phyloP scores from a whole-genome alignment of 164 flowering plant species.

The Vitis rupestris region DNA sequence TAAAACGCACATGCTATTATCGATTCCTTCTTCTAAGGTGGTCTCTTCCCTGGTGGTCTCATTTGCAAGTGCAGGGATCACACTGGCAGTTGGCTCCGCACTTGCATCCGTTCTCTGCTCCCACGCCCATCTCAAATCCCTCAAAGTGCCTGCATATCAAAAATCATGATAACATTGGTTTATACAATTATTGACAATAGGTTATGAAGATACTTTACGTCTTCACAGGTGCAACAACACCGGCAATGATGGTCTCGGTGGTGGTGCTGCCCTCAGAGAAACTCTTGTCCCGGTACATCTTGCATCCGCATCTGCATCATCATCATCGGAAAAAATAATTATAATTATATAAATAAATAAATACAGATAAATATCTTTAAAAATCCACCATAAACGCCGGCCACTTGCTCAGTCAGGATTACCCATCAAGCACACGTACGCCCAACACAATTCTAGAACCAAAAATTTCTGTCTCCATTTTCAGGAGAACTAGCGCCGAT shows the following conservation, averaged over 20 bases:
- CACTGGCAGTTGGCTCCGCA: slow-evolving; percentile 55
- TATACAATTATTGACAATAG: too few relatives aligned
- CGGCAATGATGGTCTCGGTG: slow-evolving; percentile 31
- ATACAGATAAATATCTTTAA: not conserved
- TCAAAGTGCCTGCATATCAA: slow-evolving; percentile 30
- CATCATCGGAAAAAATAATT: not conserved
- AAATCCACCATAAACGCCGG: not conserved
- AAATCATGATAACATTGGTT: too few relatives aligned
- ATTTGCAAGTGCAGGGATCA: slow-evolving; percentile 55
- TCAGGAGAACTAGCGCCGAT: too few relatives aligned
- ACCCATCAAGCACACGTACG: not conserved
- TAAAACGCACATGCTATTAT: too few relatives aligned
- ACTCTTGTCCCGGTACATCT: slow-evolving; percentile 46
- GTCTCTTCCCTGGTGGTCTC: slow-evolving; percentile 4
- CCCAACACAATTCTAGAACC: not conserved
- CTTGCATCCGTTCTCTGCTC: slow-evolving; percentile 48
- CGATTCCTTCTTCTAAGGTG: too few relatives aligned
- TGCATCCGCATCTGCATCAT: slow-evolving; percentile 37
- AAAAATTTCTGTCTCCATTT: not conserved
- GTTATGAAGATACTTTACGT: slow-evolving; percentile 15
- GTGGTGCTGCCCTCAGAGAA: slow-evolving; percentile 28
- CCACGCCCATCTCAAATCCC: slow-evolving; percentile 40
- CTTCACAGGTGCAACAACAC: slow-evolving; percentile 46
- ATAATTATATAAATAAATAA: not conserved
- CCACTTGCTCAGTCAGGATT: too few relatives aligned